Percentiles rank a stretch among this genome's conserved stretches.
phyloP scores from a whole-genome alignment of 352 stramenopile species.

The Globisporangium carolinianum region DNA sequence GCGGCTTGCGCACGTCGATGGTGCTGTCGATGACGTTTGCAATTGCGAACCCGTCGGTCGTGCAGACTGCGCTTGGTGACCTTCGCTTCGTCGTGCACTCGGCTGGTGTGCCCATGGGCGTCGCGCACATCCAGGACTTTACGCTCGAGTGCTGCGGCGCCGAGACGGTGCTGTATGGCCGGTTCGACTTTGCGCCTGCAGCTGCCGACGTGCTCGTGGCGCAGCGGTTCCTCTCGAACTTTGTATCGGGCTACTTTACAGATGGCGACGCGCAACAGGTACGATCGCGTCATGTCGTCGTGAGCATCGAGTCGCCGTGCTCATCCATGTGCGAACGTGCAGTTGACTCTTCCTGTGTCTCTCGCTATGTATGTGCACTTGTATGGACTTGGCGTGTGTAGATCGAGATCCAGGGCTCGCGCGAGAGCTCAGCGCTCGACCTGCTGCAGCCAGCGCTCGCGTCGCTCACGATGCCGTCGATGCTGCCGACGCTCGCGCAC shows the following conservation, averaged over 20 bases:
- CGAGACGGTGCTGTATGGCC: slow-evolving; percentile 41
- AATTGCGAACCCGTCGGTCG: slow-evolving; percentile 64
- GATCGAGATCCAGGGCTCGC: slow-evolving; percentile 62
- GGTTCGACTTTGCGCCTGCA: slow-evolving; percentile 51
- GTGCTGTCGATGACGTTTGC: slow-evolving; percentile 62
- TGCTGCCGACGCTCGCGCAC: slow-evolving; percentile 44
- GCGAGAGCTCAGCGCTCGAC: slow-evolving; percentile 45
- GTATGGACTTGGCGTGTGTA: slow-evolving; percentile 10
- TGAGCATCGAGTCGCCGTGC: too few species aligned
- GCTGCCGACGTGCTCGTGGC: slow-evolving; percentile 20
- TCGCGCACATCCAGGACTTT: slow-evolving; percentile 54
- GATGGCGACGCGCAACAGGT: slow-evolving; percentile 57
- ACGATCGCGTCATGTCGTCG: background rate
- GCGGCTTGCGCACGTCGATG: slow-evolving; percentile 38
- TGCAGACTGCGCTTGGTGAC: slow-evolving; percentile 48
- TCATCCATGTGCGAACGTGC: background rate
- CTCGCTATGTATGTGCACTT: slow-evolving; percentile 5
- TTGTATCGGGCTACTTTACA: slow-evolving; percentile 78
- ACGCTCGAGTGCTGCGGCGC: slow-evolving; percentile 58
- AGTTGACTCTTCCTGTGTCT: background rate
- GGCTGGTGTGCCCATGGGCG: slow-evolving; percentile 40
- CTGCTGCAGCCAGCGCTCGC: slow-evolving; percentile 57
- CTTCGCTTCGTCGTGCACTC: slow-evolving; percentile 50
- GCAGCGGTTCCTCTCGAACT: slow-evolving; percentile 74
- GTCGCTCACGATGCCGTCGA: slow-evolving; percentile 44